Conservation (phyloP, 805 yeast genomes). For the Myxozyma mucilagina region DNA sequence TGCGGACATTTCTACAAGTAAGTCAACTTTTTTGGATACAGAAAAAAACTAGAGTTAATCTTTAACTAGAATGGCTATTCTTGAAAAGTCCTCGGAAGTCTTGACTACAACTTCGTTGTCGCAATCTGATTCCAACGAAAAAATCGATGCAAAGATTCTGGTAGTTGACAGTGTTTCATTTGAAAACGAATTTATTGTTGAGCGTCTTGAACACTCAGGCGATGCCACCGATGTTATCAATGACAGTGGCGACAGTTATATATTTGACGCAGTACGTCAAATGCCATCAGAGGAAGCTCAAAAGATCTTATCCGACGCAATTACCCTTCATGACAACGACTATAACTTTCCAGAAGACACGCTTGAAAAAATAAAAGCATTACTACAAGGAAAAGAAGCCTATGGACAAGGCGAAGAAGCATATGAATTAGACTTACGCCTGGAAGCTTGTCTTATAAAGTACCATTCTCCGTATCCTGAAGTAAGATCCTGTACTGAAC, state of each 20-base stretch:
- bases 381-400: slow-evolving; percentile 16
- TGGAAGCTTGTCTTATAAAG: slow-evolving; percentile 16
- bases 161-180: neutral
- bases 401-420: slow-evolving; percentile 19
- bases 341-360: slow-evolving; percentile 47
- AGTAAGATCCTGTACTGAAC: slow-evolving; percentile 57
- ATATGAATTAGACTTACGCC: slow-evolving; percentile 39
- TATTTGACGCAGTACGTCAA: slow-evolving; percentile 43
- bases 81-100: neutral
- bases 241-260: slow-evolving; percentile 40
- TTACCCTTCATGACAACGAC: slow-evolving; percentile 46
- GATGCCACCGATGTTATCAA: slow-evolving; percentile 17
- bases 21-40: neutral
- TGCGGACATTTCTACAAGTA: neutral
- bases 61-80: neutral
- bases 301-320: neutral
- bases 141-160: neutral
- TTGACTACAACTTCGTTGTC: neutral
- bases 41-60: neutral
- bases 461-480: slow-evolving; percentile 46
- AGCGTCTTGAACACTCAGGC: slow-evolving; percentile 15
- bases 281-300: slow-evolving; percentile 34
- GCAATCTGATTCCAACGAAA: neutral
- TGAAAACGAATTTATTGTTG: slow-evolving; percentile 15
- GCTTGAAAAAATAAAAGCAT: slow-evolving; percentile 37